Evolutionary conservation across 352 stramenopile genomes (phyloP), one percentile per base, ranked within the genome.

Genomic region (Globisporangium middletonii): DNA sequence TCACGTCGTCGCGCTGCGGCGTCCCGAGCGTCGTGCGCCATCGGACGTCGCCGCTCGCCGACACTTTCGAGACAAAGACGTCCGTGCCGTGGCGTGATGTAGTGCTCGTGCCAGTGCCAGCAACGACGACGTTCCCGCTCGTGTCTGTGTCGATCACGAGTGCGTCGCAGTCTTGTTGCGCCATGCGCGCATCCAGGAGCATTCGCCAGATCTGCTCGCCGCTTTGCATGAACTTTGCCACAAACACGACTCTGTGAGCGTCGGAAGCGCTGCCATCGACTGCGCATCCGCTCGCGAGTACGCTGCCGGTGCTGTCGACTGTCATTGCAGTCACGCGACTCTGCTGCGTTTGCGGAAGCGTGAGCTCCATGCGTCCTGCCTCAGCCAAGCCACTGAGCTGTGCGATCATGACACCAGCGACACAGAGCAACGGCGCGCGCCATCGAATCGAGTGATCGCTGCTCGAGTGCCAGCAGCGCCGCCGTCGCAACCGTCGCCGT

Each of bases 171-270:
- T 56, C 55, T 15, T 48, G 15, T 42, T 5, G 2, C 30, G 16
- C 15, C 3, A 33, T 2, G 12, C 38, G 48, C 9, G 28, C 23
- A 18, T 12, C 15, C 13, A 56, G 16, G 26, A 58, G 26, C 13
- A 33, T 33, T 26, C 48, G 48, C 60, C 55, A 63, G n/a, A 59
- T 12, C 19, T 45, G 54, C 41, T 63, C 49, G 12, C 60, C 60
- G 6, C 37, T 53, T 18, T 38, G 33, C n/a, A 48, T 41, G 43
- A 59, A 59, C 44, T 63, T 62, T 19, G 49, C 56, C 47, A 59
- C 60, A 26, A 57, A 59, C 16, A n/a, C 42, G n/a, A 26, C 44
- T 3, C 26, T 37, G 12, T 45, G 5, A 4, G 37, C 19, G n/a
- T 11, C 33, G 3, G 8, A 13, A 2, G 6, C 16, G 4, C 23